phyloP scores from a whole-genome alignment of 2,329 filamentous ascomycete genomes.

The Botrytis porri region DNA sequence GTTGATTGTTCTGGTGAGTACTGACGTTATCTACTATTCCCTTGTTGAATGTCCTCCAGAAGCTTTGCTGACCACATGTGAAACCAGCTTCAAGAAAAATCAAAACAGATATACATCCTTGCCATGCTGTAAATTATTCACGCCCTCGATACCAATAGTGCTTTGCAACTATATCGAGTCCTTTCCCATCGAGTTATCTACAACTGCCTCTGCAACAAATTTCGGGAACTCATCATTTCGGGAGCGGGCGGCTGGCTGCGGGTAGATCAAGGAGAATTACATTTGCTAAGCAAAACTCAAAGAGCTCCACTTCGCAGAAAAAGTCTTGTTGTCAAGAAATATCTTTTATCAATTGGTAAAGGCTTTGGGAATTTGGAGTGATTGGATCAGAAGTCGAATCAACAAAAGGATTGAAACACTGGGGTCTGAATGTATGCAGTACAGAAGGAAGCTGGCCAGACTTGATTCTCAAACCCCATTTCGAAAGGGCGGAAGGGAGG shows the following conservation, averaged over 20 bases:
- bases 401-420: not conserved
- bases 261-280: conserved; percentile 13
- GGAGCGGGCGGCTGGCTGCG: conserved; percentile 2
- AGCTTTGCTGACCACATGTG: conserved; percentile 12
- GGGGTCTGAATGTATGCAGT: conserved; percentile 18
- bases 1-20: not conserved
- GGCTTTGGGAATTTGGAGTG: not conserved
- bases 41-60: not conserved
- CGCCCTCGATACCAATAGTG: conserved; percentile 21
- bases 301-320: conserved; percentile 17
- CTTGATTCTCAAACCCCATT: not conserved
- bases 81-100: conserved; percentile 15
- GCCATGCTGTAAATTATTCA: conserved; percentile 27
- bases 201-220: not conserved
- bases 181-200: conserved; percentile 13
- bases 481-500: conserved; percentile 12
- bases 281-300: conserved; percentile 18
- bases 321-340: conserved; percentile 11
- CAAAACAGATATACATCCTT: conserved; percentile 18
- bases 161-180: conserved; percentile 16
- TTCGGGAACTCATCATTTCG: not conserved
- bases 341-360: conserved; percentile 1
- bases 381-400: not conserved
- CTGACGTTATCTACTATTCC: not conserved
- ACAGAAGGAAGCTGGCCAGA: conserved; percentile 15